Evolutionary conservation across 2,329 filamentous ascomycete genomes (phyloP), one percentile per base, ranked within the genome.

Genomic region (Endothia cerciana): DNA sequence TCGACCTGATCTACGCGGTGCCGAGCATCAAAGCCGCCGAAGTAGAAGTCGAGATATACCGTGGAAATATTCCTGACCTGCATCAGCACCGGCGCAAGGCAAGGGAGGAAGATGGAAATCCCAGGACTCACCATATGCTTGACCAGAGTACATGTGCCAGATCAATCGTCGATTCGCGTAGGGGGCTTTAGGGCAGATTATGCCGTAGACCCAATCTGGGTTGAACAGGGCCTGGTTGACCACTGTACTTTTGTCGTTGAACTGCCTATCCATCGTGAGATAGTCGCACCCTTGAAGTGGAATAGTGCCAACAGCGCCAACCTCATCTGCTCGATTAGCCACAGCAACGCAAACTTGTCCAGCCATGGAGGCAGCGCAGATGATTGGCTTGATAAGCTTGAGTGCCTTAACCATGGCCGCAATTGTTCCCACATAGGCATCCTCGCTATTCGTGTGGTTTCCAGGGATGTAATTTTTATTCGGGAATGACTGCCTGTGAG

Each of bases 11-110:
- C 72, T 43, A 83, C 75, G 63, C 80, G 77, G 15, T 76, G 72
- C 33, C 82, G 78, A 11, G 79, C 81, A 69, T 84, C 82, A 74
- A 78, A 84, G 57, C 81, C 81, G 60, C 79, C 79, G 62, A 83
- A 83, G 74, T 82, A 83, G 71, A 83, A 83, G 71, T 83, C 80
- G 19, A 83, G 72, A 66, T 83, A n/a, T 81, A 30, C 81, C 81
- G 70, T 83, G 81, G 75, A 84, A 83, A 59, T n/a, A 83, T 81
- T 1, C 55, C 55, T 58, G n/a, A 51, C 5, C 47, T 25, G 41
- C 13, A n/a, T 51, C 47, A 30, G 25, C 1, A 51, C 25, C 47
- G n/a, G n/a, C 11, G 25, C n/a, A 22, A 15, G 25, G n/a, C 25
- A 51, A 30, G 25, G n/a, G 25, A 13, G 30, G n/a, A 51, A 13